Percentiles rank a stretch among this genome's conserved stretches.
phyloP scores from a whole-genome alignment of 2,329 filamentous ascomycete genomes.

The Chrysoporthe austroafricana region DNA sequence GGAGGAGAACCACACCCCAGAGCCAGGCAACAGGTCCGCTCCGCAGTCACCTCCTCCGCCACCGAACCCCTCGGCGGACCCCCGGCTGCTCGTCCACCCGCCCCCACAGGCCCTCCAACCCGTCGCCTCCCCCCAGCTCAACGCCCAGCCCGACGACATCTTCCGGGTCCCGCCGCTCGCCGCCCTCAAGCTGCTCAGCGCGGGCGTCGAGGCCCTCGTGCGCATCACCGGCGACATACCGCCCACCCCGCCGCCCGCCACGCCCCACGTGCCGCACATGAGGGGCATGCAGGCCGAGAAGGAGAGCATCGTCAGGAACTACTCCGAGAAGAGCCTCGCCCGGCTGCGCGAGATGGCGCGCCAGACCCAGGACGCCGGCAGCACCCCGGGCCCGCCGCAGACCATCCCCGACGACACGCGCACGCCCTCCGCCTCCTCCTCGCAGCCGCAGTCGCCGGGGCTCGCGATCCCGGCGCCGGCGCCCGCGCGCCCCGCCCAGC shows the following conservation, averaged over 20 bases:
- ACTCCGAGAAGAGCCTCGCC: constrained; percentile 58
- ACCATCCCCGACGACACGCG: constrained; percentile 7
- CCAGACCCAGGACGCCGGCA: constrained; percentile 34
- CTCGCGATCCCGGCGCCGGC: constrained; percentile 12
- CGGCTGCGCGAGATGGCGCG: constrained; percentile 47
- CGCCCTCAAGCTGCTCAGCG: constrained; percentile 79
- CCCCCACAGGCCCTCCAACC: constrained; percentile 33
- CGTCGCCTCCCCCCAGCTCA: constrained; percentile 34
- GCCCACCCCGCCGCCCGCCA: constrained; percentile 73
- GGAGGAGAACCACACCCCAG: not conserved
- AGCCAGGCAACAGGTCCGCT: constrained; percentile 32
- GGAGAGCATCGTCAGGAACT: constrained; percentile 60
- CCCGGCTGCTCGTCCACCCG: constrained; percentile 35
- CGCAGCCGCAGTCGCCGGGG: constrained; percentile 16
- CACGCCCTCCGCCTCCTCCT: not conserved
- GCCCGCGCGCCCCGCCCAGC: constrained; percentile 27
- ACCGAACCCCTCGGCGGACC: constrained; percentile 43
- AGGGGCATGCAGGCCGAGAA: constrained; percentile 66
- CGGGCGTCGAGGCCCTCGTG: constrained; percentile 72
- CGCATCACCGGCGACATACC: constrained; percentile 77
- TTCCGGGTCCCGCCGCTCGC: constrained; percentile 72
- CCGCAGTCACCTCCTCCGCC: constrained; percentile 43
- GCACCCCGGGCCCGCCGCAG: constrained; percentile 20
- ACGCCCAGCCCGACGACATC: constrained; percentile 62
- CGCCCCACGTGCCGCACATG: constrained; percentile 67